Base-by-base conservation (phyloP, 768 basidiomycete species). In the Tulasnella calospora region DNA sequence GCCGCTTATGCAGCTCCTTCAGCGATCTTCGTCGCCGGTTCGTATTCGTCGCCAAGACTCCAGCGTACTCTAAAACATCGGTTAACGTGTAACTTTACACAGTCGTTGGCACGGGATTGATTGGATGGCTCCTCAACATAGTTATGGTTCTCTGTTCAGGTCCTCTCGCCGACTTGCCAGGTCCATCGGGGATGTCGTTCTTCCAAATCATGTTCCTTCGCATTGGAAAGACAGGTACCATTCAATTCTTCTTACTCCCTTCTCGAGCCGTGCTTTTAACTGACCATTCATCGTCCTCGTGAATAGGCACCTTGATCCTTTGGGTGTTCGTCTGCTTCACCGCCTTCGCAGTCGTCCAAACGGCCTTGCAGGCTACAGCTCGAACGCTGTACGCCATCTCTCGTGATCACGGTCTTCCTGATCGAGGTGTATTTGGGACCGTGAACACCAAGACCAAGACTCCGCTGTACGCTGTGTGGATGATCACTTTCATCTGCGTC, bases 101-200 rank as follows among this genome's bases (percentile, higher is more conserved):
- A 90, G 92, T 93, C 38, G 85, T 93, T 78, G 92, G 92, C 6
- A 93, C 92, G 5, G 92, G 92, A 76, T 84, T 92, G 69, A 87
- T 94, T 79, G 94, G 94, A 44, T 95, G 94, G 94, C 82, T 96
- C 12, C 87, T 95, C 79, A 97, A 96, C 84, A 92, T 97, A 80
- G 91, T 94, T 6, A 84, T 95, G 40, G 88, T 96, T n/a, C 86
- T 96, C 12, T 95, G 94, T 83, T 93, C 92, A 27, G 93, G 93
- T 9, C 89, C 90, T 76, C 85, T 93, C 21, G 89, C 86, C 78
- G 85, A 89, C 76, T 88, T 94, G 27, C 92, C 92, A 0, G 92
- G 92, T 0, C 81, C 88, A 15, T 91, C 92, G 30, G 91, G 89
- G 2, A 91, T 89, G 36, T 92, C 93, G 80, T 74, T 79, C 79